Conservation (phyloP, 2,329 filamentous ascomycete species). For the Pyricularia sp. region DNA sequence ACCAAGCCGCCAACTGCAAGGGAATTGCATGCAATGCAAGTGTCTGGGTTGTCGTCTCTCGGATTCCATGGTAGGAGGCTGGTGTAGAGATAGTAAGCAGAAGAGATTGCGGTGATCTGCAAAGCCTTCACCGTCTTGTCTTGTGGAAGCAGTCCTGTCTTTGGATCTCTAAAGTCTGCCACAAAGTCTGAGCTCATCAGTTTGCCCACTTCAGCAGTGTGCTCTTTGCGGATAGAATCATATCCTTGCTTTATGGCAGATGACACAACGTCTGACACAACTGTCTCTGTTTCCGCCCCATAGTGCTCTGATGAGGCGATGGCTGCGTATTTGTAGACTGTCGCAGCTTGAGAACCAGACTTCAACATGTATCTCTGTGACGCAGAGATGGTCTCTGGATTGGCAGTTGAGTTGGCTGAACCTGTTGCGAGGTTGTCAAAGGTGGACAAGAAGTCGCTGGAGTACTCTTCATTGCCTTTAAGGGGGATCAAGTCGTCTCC, state of each 20-base stretch:
- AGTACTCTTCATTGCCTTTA: not conserved
- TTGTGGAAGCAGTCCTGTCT: conserved; percentile 6
- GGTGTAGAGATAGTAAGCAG: conserved; percentile 9
- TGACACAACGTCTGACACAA: conserved; percentile 1
- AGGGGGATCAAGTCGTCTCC: not conserved
- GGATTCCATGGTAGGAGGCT: conserved; percentile 7
- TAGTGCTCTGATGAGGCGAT: conserved; percentile 9
- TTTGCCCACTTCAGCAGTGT: conserved; percentile 4
- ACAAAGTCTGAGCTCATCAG: conserved; percentile 8
- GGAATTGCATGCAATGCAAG: conserved; percentile 10
- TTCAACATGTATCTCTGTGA: conserved; percentile 1
- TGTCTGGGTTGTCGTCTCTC: conserved; percentile 6
- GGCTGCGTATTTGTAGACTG: conserved; percentile 8
- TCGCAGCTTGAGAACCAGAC: conserved; percentile 5
- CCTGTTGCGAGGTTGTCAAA: not conserved
- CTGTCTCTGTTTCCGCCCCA: conserved; percentile 4
- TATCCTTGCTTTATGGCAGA: conserved; percentile 6
- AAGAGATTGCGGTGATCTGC: conserved; percentile 9
- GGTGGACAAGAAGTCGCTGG: too few relatives aligned
- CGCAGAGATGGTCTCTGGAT: not conserved
- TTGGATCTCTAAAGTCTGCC: conserved; percentile 9
- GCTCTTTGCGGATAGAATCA: conserved; percentile 1
- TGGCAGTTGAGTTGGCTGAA: not conserved
- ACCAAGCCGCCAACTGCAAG: conserved; percentile 17
- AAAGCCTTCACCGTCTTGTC: conserved; percentile 5